Evolutionary conservation across 768 basidiomycete genomes (phyloP).

Genomic region (Tylopilus plumbeoviolaceoides): DNA sequence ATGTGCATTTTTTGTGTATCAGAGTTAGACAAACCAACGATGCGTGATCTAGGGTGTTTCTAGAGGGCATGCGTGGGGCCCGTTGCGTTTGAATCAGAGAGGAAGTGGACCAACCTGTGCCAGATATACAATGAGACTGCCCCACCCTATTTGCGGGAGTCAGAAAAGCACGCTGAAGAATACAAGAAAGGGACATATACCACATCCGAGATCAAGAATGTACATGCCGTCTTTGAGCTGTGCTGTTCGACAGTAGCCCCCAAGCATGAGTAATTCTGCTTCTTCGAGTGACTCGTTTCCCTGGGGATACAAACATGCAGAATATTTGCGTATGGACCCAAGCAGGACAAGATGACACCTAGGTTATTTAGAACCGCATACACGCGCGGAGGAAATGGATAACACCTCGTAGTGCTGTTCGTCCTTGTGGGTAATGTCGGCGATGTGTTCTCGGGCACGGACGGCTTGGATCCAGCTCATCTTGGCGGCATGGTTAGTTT

Average conservation of each 20-base stretch:
- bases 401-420: not conserved
- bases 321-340: not conserved
- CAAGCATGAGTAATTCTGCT: not conserved
- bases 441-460: not conserved
- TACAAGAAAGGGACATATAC: not conserved
- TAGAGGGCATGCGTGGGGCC: not conserved
- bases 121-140: not conserved
- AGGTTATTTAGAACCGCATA: not conserved
- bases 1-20: not conserved
- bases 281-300: not conserved
- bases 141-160: not conserved
- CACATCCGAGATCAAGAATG: not conserved
- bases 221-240: not conserved
- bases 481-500: not conserved
- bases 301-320: not conserved
- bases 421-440: not conserved
- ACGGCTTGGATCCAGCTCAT: not conserved
- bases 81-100: not conserved
- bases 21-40: not conserved
- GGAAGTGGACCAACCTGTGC: not conserved
- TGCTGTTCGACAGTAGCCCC: not conserved
- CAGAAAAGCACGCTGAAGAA: not conserved
- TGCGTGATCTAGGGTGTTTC: not conserved
- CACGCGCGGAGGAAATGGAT: not conserved
- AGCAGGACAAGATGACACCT: not conserved